These are phyloP conservation scores for Aspergillus sp. DNA, from an alignment of 2,329 filamentous ascomycete species.

Conservation along the genomic window DNA sequence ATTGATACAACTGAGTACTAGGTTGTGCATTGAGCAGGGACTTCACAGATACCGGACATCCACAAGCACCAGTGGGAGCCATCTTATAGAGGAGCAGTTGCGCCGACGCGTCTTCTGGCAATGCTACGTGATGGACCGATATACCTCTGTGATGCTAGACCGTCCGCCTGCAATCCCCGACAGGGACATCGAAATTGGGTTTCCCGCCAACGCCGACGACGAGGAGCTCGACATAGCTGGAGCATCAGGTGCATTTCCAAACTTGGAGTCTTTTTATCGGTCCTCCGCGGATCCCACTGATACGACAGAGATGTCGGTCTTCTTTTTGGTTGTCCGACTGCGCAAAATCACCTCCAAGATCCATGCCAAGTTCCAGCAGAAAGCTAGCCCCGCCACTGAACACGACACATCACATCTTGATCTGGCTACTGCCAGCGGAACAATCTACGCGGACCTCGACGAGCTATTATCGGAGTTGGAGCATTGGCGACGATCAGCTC, in stretches of 20 bases:
- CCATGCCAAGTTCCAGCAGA: conserved; percentile 13
- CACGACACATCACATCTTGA: background rate
- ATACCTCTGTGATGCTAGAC: conserved; percentile 43
- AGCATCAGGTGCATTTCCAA: conserved; percentile 9
- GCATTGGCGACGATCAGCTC: conserved; percentile 35
- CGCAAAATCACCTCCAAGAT: conserved; percentile 41
- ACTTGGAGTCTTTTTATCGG: conserved; percentile 15
- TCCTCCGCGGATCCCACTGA: background rate
- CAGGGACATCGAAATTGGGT: conserved; percentile 35
- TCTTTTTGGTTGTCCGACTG: conserved; percentile 39
- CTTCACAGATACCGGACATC: conserved; percentile 26
- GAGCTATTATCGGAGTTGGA: conserved; percentile 35
- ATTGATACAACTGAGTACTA: conserved; percentile 40
- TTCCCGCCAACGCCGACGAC: conserved; percentile 38
- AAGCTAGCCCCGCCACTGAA: background rate
- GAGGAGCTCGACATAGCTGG: conserved; percentile 26
- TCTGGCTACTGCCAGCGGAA: conserved; percentile 10
- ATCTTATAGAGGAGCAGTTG: conserved; percentile 35
- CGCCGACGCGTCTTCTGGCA: conserved; percentile 46
- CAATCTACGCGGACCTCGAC: conserved; percentile 20
- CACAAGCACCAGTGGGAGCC: background rate
- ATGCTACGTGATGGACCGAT: conserved; percentile 47
- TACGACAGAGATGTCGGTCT: conserved; percentile 37
- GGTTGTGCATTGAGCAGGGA: conserved; percentile 41
- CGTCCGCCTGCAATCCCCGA: conserved; percentile 46